Base-by-base conservation (phyloP, 2,329 filamentous ascomycete genomes). In the Furcasterigmium sp. region DNA sequence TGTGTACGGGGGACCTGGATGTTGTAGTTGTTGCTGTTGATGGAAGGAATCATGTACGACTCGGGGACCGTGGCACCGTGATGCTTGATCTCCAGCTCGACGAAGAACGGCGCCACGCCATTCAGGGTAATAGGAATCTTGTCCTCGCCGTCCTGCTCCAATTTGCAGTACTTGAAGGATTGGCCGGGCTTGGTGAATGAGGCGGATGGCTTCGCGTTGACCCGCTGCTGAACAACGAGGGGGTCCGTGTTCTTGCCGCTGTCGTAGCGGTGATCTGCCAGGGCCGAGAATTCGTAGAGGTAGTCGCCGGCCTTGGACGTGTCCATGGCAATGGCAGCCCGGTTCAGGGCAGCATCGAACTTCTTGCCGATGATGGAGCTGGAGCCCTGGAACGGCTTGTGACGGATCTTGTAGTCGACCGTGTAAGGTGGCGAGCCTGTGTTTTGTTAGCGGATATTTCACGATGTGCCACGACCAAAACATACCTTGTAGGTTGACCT, bases 81-180 rank as follows among this genome's bases (percentile, higher is more conserved):
- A 56, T 97, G 91, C 67, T 91, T 95, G 64, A 98, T 88, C 56
- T 91, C 90, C 19, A 97, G 77, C 60, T 97, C 93, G 5, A 98
- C 72, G 38, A 84, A 84, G 68, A 98, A 98, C 0, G 93, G 93
- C 7, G 91, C 81, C 14, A 84, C 73, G 30, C 93, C 93, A 46
- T 85, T 85, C 15, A 98, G 75, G 3, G 79, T 83, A 46, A 98
- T 85, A 0, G 91, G 91, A 43, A 98, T 95, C 32, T 80, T 82
- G 57, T 98, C 91, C 55, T 94, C 88, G 25, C 83, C 80, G 42
- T 81, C 80, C 40, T 85, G 78, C 55, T 95, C 88, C 38, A 90
- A 83, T 61, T 90, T 85, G 67, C 93, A 98, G 65, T 91, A 95
- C 60, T 93, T 95, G 72, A 96, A 96, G 1, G 88, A 91, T 62